Evolutionary conservation across 176 grass and related monocot species (phyloP).

Genomic region (Themeda triandra): DNA sequence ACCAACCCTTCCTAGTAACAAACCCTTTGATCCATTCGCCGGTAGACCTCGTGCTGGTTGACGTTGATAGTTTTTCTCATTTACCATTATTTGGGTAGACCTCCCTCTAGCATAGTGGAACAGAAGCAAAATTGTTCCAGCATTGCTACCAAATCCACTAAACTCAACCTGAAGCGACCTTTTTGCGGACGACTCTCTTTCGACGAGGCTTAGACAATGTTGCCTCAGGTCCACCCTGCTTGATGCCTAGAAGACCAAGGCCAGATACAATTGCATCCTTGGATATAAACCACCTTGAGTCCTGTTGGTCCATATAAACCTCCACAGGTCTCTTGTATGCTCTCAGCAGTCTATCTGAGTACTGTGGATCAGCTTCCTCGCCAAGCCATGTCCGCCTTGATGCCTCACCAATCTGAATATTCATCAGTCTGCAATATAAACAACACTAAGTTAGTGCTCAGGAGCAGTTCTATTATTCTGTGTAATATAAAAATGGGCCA

Average conservation of each 20-base stretch:
- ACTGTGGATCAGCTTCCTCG: conserved; percentile 67
- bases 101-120: conserved; percentile 18
- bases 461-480: neutral
- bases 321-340: conserved; percentile 66
- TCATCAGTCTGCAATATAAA: conserved; percentile 62
- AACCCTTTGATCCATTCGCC: neutral
- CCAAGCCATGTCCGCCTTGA: conserved; percentile 85
- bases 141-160: conserved; percentile 31
- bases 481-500: conserved; percentile 1
- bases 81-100: neutral
- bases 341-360: conserved; percentile 71
- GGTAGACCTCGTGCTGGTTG: neutral
- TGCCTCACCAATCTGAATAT: conserved; percentile 78
- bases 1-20: neutral
- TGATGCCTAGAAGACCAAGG: conserved; percentile 89
- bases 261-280: conserved; percentile 88
- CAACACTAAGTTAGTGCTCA: conserved; percentile 4
- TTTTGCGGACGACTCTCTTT: conserved; percentile 90
- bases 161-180: conserved; percentile 57
- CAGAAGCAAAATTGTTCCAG: conserved; percentile 69
- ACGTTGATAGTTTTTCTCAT: neutral
- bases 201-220: conserved; percentile 57
- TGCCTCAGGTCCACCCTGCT: conserved; percentile 60
- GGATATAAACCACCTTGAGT: conserved; percentile 95
- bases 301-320: conserved; percentile 43